Evolutionary conservation across 495 filamentous ascomycete species (phyloP).

Genomic region (Daldinia caldariorum): DNA sequence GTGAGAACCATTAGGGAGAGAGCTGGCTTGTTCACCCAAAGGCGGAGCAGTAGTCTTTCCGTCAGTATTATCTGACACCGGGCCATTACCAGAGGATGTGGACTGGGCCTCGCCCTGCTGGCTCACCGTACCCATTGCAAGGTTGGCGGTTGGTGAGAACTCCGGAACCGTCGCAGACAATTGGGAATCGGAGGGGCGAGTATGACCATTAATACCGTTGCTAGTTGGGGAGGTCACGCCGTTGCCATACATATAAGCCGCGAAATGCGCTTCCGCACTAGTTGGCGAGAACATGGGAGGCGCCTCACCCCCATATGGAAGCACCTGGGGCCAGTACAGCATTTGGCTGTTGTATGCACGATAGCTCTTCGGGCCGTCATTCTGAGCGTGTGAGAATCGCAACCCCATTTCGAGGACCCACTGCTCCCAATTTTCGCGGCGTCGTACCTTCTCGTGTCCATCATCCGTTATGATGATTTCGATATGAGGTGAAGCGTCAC

Average conservation of each 20-base stretch:
- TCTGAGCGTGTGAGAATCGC: slow-evolving; percentile 53
- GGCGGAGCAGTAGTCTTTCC: slow-evolving; percentile 19
- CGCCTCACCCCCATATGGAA: slow-evolving; percentile 45
- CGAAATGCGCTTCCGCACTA: slow-evolving; percentile 41
- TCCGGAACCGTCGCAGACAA: slow-evolving; percentile 81
- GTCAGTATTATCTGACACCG: slow-evolving; percentile 9
- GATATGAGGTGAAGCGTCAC: slow-evolving; percentile 72
- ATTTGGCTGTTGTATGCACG: slow-evolving; percentile 34
- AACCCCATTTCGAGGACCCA: slow-evolving; percentile 75
- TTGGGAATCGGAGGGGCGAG: slow-evolving; percentile 60
- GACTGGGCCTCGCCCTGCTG: slow-evolving; percentile 16
- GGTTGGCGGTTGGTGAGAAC: slow-evolving; percentile 65
- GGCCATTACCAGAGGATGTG: slow-evolving; percentile 12
- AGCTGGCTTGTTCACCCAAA: slow-evolving; percentile 14
- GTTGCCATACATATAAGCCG: slow-evolving; percentile 50
- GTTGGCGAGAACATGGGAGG: slow-evolving; percentile 50
- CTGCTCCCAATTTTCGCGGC: slow-evolving; percentile 77
- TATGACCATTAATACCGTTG: slow-evolving; percentile 55
- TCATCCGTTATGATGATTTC: slow-evolving; percentile 77
- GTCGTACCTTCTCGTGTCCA: slow-evolving; percentile 81
- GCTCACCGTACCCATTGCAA: slow-evolving; percentile 13
- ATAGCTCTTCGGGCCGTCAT: slow-evolving; percentile 53
- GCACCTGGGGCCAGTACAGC: slow-evolving; percentile 34
- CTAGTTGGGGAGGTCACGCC: slow-evolving; percentile 50
- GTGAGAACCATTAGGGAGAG: slow-evolving; percentile 30